Base-by-base conservation (phyloP, 306 rosid genomes). In the Vigna radiata region DNA sequence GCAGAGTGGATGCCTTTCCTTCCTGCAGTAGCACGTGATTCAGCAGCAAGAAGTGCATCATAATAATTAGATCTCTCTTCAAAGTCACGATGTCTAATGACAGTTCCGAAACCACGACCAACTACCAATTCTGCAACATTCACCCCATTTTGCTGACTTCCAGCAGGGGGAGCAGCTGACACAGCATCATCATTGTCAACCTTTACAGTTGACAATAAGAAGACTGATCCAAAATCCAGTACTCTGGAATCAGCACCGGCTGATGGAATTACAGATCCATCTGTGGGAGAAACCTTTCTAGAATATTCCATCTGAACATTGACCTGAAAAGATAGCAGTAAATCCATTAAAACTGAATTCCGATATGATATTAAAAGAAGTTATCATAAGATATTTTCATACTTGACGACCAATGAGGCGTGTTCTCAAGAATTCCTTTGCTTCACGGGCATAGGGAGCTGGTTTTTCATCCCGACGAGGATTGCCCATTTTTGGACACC, bases 381-480 rank as follows among this genome's bases (percentile, higher is more conserved):
- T 31, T 50, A 50, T 75, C 31, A 76, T 15, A 62, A 36, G 50
- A 58, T 52, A 37, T 74, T 66, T 63, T 71, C 94, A 68, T 89
- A 96, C 99, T 82, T 92, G 98, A 68, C 68, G 90, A 55, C 97
- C 99, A 81, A 96, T 82, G 65, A 96, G 94, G 49, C 98, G 96
- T 27, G 94, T 88, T 85, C 99, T 89, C 80, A 96, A 85, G 75
- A 96, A 90, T 82, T 96, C 99, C 85, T 91, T 96, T 81, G 99
- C 99, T 85, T 96, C 99, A 53, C 99, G 97, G 56, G 99, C 99
- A 86, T 96, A 92, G 50, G 99, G 93, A 47, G 98, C 98, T 15
- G 99, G 99, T 75, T 89, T 96, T 81, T 96, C 99, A 49, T 96
- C 99, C 68, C 96, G 87, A 8, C 99, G 98, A 73, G 99, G 99